Evolutionary conservation across 177 flowering plant species (phyloP).

Genomic region (Vitis hybrid): DNA sequence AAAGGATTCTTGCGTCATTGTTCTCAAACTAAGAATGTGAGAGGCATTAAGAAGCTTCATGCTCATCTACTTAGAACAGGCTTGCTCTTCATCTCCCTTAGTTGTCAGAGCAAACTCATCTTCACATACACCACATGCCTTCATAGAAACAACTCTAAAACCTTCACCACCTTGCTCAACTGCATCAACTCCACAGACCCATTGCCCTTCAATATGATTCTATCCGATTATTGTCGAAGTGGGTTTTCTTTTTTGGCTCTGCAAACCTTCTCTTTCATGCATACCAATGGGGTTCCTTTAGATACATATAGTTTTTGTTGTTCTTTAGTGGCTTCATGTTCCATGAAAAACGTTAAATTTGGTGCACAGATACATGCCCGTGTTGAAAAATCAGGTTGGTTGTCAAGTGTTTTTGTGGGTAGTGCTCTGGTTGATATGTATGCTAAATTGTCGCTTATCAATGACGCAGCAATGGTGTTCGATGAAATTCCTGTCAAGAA

Average conservation of each 20-base stretch:
- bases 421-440: conserved; percentile 63
- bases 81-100: conserved; percentile 32
- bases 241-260: conserved; percentile 43
- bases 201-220: conserved; percentile 45
- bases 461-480: conserved; percentile 49
- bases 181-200: conserved; percentile 41
- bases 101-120: conserved; percentile 40
- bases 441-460: conserved; percentile 27
- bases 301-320: conserved; percentile 65
- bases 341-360: conserved; percentile 16
- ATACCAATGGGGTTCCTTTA: conserved; percentile 32
- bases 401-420: conserved; percentile 60
- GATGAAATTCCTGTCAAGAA: conserved; percentile 79
- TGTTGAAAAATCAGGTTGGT: conserved; percentile 59
- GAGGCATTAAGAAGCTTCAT: conserved; percentile 38
- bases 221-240: conserved; percentile 45
- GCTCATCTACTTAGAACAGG: conserved; percentile 42
- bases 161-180: conserved; percentile 36
- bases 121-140: conserved; percentile 41
- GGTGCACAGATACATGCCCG: conserved; percentile 54
- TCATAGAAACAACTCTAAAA: conserved; percentile 12
- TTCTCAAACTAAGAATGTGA: conserved; percentile 33
- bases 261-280: conserved; percentile 58
- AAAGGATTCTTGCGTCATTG: conserved; percentile 18
- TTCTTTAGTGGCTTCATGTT: conserved; percentile 42